Conservation (phyloP, 306 rosid genomes). For the Astragalus glycyphyllos region DNA sequence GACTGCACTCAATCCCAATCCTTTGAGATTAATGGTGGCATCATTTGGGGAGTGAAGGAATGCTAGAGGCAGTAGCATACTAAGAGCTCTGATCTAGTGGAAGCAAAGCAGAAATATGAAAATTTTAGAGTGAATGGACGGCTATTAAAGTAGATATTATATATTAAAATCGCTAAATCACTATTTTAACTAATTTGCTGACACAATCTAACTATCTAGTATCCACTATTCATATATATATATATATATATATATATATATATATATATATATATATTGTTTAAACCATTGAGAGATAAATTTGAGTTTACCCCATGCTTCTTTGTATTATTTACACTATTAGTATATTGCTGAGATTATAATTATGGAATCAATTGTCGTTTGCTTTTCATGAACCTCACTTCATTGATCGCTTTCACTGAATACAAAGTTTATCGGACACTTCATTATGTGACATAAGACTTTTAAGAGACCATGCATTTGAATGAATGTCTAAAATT, state of each 20-base stretch:
- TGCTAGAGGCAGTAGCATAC: not conserved
- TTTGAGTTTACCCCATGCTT: constrained; percentile 18
- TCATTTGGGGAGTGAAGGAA: constrained; percentile 28
- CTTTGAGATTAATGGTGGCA: constrained; percentile 19
- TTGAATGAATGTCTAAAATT: too few relatives aligned
- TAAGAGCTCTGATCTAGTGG: constrained; percentile 17
- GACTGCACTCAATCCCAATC: too few relatives aligned
- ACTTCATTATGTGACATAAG: too few relatives aligned
- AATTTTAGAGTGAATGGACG: not conserved
- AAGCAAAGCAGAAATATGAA: constrained; percentile 28
- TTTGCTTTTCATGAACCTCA: not conserved
- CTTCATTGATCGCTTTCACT: not conserved
- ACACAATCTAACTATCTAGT: not conserved
- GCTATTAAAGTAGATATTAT: not conserved
- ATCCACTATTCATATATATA: too few relatives aligned
- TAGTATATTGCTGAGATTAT: not conserved
- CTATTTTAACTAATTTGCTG: constrained; percentile 1
- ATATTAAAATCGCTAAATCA: not conserved
- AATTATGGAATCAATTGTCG: not conserved
- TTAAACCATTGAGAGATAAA: not conserved
- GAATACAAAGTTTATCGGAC: too few relatives aligned
- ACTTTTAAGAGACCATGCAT: too few relatives aligned
- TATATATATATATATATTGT: too few relatives aligned
- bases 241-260: too few relatives aligned
- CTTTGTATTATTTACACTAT: not conserved